phyloP scores from a whole-genome alignment of 2,329 filamentous ascomycete genomes.

The Pochonia chlamydosporia region DNA sequence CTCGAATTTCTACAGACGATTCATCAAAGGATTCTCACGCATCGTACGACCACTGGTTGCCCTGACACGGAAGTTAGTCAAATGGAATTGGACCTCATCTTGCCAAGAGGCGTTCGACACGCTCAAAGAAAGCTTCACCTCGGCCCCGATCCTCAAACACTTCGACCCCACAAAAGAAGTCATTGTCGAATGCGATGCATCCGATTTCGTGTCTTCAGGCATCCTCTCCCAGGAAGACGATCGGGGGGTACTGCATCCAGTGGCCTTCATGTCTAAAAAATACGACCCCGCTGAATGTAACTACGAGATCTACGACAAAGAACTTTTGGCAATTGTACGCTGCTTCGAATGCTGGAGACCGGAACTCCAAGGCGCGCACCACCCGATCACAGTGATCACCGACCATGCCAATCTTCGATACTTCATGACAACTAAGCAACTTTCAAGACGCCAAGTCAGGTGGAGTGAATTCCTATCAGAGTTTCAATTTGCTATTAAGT shows the following conservation, averaged over 20 bases:
- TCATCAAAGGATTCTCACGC: conserved; percentile 2
- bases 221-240: not conserved
- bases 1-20: not conserved
- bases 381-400: not conserved
- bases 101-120: not conserved
- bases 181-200: no score
- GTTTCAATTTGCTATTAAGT: not conserved
- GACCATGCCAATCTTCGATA: not conserved
- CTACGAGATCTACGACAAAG: conserved; percentile 3
- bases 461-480: not conserved
- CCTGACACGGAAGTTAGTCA: conserved; percentile 1
- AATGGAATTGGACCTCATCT: not conserved
- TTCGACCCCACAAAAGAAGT: no score
- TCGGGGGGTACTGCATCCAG: not conserved
- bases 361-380: not conserved
- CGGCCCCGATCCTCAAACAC: no score
- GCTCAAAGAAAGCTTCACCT: not conserved
- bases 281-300: not conserved
- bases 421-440: not conserved
- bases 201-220: no score
- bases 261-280: not conserved
- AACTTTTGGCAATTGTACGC: conserved; percentile 1
- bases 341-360: not conserved
- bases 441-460: not conserved
- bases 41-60: not conserved